phyloP scores from a whole-genome alignment of 2,329 filamentous ascomycete species.

The Colletotrichum costaricense region DNA sequence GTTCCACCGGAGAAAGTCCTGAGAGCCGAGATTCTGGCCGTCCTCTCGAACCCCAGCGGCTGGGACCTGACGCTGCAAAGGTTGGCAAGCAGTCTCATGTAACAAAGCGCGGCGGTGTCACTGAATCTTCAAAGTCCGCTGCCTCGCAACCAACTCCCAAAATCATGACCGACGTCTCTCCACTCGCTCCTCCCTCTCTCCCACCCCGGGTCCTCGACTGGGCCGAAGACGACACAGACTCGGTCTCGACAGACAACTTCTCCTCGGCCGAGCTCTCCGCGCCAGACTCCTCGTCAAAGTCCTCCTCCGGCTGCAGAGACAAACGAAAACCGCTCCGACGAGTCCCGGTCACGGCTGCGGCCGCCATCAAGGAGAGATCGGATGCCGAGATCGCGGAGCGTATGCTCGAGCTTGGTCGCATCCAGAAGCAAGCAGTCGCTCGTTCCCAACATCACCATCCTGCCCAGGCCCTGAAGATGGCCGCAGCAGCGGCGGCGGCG shows the following conservation, averaged over 20 bases:
- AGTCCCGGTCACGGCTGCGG: neutral
- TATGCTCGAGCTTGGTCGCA: constrained; percentile 19
- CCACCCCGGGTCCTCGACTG: constrained; percentile 24
- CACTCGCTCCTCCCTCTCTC: neutral
- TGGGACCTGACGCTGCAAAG: neutral
- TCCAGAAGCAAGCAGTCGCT: neutral
- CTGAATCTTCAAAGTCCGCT: neutral
- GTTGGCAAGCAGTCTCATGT: neutral
- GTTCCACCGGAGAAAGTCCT: neutral
- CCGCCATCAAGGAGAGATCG: constrained; percentile 1
- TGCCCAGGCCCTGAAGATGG: neutral
- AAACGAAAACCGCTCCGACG: neutral
- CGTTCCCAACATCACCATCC: neutral
- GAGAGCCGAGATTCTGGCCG: neutral
- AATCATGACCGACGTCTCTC: neutral
- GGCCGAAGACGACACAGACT: constrained; percentile 33
- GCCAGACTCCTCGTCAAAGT: constrained; percentile 2
- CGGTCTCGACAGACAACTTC: constrained; percentile 28
- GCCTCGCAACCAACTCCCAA: neutral
- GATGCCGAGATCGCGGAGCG: constrained; percentile 9
- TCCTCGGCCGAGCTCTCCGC: constrained; percentile 17
- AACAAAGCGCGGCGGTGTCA: neutral
- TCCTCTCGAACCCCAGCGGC: neutral
- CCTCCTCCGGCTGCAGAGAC: neutral
- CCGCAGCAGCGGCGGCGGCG: no score